Evolutionary conservation across 164 flowering plant species (phyloP).

Genomic region (Magnolia sinica): DNA sequence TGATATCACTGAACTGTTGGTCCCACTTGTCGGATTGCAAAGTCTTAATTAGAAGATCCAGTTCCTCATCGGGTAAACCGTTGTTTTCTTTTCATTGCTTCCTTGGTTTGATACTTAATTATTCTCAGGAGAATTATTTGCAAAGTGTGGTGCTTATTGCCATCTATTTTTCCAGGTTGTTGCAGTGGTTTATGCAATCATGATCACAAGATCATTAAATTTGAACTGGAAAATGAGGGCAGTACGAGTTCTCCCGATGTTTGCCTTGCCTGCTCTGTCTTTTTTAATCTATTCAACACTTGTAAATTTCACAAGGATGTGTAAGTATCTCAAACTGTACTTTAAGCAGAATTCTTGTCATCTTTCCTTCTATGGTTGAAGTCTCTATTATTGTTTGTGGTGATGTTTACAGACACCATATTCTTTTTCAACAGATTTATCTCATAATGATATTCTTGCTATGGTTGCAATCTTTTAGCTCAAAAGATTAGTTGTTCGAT

Average conservation of each 20-base stretch:
- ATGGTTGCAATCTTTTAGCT: no score
- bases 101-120: not conserved
- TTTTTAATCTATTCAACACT: slow-evolving; percentile 46
- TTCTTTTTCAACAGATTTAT: not conserved
- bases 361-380: not conserved
- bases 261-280: slow-evolving; percentile 66
- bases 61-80: not conserved
- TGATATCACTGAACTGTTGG: no score
- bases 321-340: slow-evolving; percentile 41
- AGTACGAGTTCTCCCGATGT: slow-evolving; percentile 77
- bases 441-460: not conserved
- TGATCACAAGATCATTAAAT: slow-evolving; percentile 70
- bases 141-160: not conserved
- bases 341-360: not conserved
- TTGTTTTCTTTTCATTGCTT: not conserved
- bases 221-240: slow-evolving; percentile 88
- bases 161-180: slow-evolving; percentile 41
- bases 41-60: not conserved
- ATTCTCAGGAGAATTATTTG: not conserved
- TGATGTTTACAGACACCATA: not conserved
- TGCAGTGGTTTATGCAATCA: slow-evolving; percentile 86
- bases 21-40: not conserved
- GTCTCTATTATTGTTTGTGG: not conserved
- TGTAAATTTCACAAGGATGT: slow-evolving; percentile 49
- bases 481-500: no score